A percentile compares a stretch with the other conserved stretches of the same genome.
These are phyloP conservation scores for Triglochin maritima DNA, from an alignment of 106 monocot genomes.

Conservation along the genomic window DNA sequence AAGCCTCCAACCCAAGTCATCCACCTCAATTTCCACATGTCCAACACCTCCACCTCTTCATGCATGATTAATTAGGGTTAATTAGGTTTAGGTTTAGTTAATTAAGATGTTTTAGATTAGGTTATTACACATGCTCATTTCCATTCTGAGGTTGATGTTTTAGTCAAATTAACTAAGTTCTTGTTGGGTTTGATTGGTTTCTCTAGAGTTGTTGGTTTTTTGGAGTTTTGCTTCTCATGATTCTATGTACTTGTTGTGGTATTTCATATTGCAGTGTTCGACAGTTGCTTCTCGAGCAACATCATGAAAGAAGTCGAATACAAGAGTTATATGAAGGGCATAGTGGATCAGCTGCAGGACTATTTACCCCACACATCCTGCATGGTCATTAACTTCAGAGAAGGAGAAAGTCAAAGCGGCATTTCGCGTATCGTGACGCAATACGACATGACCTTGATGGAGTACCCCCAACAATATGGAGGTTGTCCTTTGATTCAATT, in stretches of 20 bases:
- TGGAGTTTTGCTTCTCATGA: not conserved
- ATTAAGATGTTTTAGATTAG: too few relatives aligned
- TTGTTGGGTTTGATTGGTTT: not conserved
- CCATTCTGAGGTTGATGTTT: not conserved
- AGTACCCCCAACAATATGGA: conserved; percentile 75
- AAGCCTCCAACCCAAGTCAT: too few relatives aligned
- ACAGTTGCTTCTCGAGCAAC: conserved; percentile 82
- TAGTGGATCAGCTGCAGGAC: conserved; percentile 55
- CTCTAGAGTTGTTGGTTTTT: not conserved
- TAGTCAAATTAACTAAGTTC: not conserved
- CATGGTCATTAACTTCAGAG: conserved; percentile 87
- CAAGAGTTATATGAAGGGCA: conserved; percentile 51
- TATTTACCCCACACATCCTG: conserved; percentile 71
- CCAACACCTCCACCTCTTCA: too few relatives aligned
- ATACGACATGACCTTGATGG: conserved; percentile 90
- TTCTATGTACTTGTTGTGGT: not conserved
- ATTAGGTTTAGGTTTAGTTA: too few relatives aligned
- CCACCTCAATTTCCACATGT: too few relatives aligned
- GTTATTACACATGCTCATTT: not conserved
- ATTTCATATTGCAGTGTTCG: conserved; percentile 51
- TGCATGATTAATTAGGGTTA: too few relatives aligned
- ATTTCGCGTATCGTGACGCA: conserved; percentile 47
- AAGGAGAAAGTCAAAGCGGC: conserved; percentile 60
- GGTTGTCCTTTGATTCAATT: conserved; percentile 80
- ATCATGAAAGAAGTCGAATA: conserved; percentile 57